Evolutionary conservation across 257 asterid species (phyloP).

Genomic region (Coffea canephora): DNA sequence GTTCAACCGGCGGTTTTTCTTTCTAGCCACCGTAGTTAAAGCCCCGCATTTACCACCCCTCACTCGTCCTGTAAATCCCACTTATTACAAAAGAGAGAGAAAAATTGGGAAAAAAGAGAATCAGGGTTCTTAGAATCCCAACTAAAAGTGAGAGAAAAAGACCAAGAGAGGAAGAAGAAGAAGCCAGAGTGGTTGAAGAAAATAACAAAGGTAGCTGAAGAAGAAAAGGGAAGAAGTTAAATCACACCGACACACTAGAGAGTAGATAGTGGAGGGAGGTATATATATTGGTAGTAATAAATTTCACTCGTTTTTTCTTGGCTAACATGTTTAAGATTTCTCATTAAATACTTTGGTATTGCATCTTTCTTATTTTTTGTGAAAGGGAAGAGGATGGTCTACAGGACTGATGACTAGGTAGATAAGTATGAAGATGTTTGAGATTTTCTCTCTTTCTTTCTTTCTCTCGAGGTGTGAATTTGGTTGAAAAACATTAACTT

Average conservation of each 20-base stretch:
- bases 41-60: slow-evolving; percentile 50
- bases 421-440: not conserved
- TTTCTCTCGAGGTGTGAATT: slow-evolving; percentile 1
- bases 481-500: slow-evolving; percentile 11
- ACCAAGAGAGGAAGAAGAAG: not conserved
- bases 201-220: slow-evolving; percentile 12
- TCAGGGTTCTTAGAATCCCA: not conserved
- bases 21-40: slow-evolving; percentile 37
- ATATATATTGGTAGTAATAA: slow-evolving; percentile 31
- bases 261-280: not conserved
- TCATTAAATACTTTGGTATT: slow-evolving; percentile 19
- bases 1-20: slow-evolving; percentile 32
- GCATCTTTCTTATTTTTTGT: slow-evolving; percentile 2
- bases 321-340: slow-evolving; percentile 26
- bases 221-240: slow-evolving; percentile 14
- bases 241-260: slow-evolving; percentile 11
- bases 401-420: slow-evolving; percentile 5
- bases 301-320: slow-evolving; percentile 36
- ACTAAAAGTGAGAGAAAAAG: not conserved
- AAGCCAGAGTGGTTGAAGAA: not conserved
- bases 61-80: slow-evolving; percentile 11
- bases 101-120: slow-evolving; percentile 7
- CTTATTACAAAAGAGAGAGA: slow-evolving; percentile 17
- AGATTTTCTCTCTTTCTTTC: not conserved
- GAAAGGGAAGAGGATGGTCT: slow-evolving; percentile 6